Conservation (phyloP, 768 basidiomycete genomes). For the Rhodotorula kratochvilovae region DNA sequence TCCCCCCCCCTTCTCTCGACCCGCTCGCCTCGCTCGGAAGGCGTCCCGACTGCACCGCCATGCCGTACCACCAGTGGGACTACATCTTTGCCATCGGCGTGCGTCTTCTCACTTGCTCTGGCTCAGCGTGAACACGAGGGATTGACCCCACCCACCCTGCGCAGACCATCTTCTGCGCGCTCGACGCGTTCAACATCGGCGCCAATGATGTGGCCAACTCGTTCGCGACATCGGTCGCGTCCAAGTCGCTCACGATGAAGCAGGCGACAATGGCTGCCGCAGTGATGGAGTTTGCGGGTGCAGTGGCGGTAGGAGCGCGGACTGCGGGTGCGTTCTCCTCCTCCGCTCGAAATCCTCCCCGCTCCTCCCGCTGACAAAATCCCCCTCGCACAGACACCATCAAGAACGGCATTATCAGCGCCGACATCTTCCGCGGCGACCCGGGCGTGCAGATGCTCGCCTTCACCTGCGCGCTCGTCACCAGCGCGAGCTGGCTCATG, state of each 20-base stretch:
- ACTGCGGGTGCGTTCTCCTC: conserved; percentile 16
- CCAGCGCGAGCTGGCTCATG: conserved; percentile 46
- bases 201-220: conserved; percentile 46
- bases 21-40: not conserved
- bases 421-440: conserved; percentile 47
- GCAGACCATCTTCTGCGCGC: conserved; percentile 44
- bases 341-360: not conserved
- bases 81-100: conserved; percentile 47
- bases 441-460: conserved; percentile 50
- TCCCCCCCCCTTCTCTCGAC: not conserved
- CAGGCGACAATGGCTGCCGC: conserved; percentile 49
- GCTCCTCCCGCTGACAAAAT: not conserved
- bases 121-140: too few species aligned
- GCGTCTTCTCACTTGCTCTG: conserved; percentile 7
- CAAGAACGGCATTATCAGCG: conserved; percentile 51
- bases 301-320: conserved; percentile 49
- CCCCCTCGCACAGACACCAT: conserved; percentile 46
- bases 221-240: conserved; percentile 50
- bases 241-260: conserved; percentile 48
- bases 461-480: conserved; percentile 49
- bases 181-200: conserved; percentile 48
- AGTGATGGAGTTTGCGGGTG: conserved; percentile 36
- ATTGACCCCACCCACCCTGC: not conserved
- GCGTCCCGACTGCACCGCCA: not conserved
- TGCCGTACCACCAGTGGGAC: conserved; percentile 32